Conservation (phyloP, 2,329 filamentous ascomycete genomes). For the Mollisiaceae sp. region DNA sequence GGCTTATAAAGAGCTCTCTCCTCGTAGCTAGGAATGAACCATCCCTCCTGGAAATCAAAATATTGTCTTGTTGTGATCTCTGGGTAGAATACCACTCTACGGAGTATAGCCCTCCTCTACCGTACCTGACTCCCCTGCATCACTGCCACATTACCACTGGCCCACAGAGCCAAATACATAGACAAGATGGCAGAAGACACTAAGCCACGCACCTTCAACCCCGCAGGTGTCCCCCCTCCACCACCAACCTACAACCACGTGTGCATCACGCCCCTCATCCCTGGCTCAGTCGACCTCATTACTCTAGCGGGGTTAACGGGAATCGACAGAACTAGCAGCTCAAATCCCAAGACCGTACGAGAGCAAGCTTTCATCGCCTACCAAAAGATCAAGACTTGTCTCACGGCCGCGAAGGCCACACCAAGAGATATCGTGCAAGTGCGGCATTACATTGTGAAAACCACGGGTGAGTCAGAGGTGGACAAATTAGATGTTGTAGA, state of each 20-base stretch:
- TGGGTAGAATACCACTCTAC: too few species aligned
- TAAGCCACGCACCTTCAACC: slow-evolving; percentile 13
- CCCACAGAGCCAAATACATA: too few species aligned
- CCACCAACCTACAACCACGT: slow-evolving; percentile 17
- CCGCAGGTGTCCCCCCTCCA: slow-evolving; percentile 11
- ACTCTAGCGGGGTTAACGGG: slow-evolving; percentile 13
- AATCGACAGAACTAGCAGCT: neutral
- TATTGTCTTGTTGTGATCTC: too few species aligned
- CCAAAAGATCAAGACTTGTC: slow-evolving; percentile 22
- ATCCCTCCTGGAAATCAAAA: too few species aligned
- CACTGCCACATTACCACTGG: too few species aligned
- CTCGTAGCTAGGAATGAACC: too few species aligned
- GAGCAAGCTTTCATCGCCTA: slow-evolving; percentile 19
- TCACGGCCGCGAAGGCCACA: slow-evolving; percentile 15
- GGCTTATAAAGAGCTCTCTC: too few species aligned
- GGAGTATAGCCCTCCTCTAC: too few species aligned
- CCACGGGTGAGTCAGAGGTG: slow-evolving; percentile 13
- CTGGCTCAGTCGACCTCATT: slow-evolving; percentile 17
- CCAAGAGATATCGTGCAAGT: slow-evolving; percentile 20
- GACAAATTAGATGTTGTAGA: slow-evolving; percentile 14
- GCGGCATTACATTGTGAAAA: slow-evolving; percentile 20
- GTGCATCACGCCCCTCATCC: slow-evolving; percentile 23
- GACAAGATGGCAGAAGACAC: slow-evolving; percentile 15
- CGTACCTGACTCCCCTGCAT: too few species aligned
- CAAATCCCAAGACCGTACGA: slow-evolving; percentile 12